Base-by-base conservation (phyloP, 2,329 filamentous ascomycete species). In the Colletotrichum aenigma region DNA sequence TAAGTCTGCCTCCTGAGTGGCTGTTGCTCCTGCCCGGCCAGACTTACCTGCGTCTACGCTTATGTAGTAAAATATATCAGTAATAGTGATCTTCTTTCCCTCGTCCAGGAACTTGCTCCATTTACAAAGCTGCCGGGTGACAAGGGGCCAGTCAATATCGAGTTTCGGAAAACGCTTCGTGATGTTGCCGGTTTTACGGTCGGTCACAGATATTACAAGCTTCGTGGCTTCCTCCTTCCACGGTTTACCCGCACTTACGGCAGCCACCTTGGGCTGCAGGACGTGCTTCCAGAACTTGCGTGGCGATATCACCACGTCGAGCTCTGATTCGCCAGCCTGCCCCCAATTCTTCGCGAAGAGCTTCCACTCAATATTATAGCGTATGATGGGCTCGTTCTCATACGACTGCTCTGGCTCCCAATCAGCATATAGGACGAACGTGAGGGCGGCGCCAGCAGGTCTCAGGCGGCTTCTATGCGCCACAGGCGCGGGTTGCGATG, bases 81-180 rank as follows among this genome's bases (percentile, higher is more conserved):
- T 74, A 48, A 76, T 62, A 5, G 75, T 76, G n/a, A 68, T 58
- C 18, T 74, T 74, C 56, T 76, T 74, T 43, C 75, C 71, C 34
- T 28, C 60, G 6, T 71, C 55, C 4, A 43, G 32, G 30, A 76
- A 66, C 55, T 76, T 66, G 52, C 68, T 76, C 75, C 62, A 74
- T 32, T 76, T 62, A 16, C 15, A 32, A 34, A 69, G 72, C 34
- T 61, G 66, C 21, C 34, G 67, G 18, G 61, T 38, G 43, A 77
- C 48, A 18, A 72, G 36, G 43, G 26, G 61, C 76, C 60, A 77
- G 24, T 77, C 32, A 34, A 75, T 62, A 67, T 75, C 43, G 3
- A 75, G 62, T 48, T 75, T 60, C 15, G 2, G 26, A 58, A 48
- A 58, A 2, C 18, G 28, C 58, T 58, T 60, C 8, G 18, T 48